Evolutionary conservation across 1,139 yeast species (phyloP), one percentile per base, ranked within the genome.

Genomic region (Protomyces macrosporus): DNA sequence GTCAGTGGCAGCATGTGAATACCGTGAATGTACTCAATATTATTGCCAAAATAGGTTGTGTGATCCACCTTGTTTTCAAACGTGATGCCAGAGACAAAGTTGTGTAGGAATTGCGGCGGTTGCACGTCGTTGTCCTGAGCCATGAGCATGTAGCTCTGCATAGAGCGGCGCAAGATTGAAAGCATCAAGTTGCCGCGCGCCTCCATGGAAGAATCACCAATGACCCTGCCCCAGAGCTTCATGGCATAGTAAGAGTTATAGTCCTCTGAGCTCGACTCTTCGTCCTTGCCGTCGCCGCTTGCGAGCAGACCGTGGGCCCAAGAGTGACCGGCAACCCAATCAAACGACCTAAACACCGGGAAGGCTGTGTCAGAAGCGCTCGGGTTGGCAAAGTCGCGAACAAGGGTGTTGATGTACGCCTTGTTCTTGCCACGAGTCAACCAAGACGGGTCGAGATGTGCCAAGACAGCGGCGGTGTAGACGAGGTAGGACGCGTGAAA

Each of bases 1-100:
- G 96, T 90, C 56, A 89, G 78, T 33, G 98, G 96, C 66, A 93
- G 80, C 86, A 95, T 93, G 73, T 93, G 98, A 68, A 93, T 91
- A 72, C 97, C 97, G 72, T 91, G 98, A 63, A 93, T 90, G 74
- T 87, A 93, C 74, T 91, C 93, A 51, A 79, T 72, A 64, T 83
- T 80, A 70, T 80, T 80, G 3, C 97, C 97, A 71, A 90, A 90
- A 76, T 85, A 90, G 1, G 97, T 93, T 2, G 97, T 90, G 76
- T 89, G 96, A 70, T 89, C 96, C 66, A 89, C 77, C 76, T 93
- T 9, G 76, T 72, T 68, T 64, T 53, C 55, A 53, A 65, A 66
- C 36, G 62, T 57, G 60, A 88, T 88, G 68, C 96, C 96, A 55
- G 88, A 78, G 32, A 86, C 91, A 73, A 82, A 84, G 77, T 88